phyloP scores from a whole-genome alignment of 805 yeast species.

The Monosporozyma unispora region DNA sequence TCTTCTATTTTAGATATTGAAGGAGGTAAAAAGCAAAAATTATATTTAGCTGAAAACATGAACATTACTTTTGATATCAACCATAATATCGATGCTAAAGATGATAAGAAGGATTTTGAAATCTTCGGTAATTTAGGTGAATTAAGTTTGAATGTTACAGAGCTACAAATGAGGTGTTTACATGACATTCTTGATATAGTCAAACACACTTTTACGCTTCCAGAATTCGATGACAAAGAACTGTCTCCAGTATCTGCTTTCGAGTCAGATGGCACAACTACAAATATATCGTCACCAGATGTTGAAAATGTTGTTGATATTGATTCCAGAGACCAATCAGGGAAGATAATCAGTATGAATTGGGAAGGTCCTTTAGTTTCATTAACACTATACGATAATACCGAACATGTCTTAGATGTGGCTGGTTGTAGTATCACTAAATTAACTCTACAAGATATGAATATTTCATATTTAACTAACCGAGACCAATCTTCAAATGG shows the following conservation, averaged over 20 bases:
- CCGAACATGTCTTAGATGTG: constrained; percentile 32
- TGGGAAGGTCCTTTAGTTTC: constrained; percentile 59
- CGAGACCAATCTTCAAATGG: constrained; percentile 50
- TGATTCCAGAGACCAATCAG: background rate
- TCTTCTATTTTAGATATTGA: constrained; percentile 49
- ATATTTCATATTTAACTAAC: constrained; percentile 41
- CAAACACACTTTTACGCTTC: constrained; percentile 42
- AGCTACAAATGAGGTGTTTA: constrained; percentile 56
- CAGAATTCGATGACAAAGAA: constrained; percentile 30
- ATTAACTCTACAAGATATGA: constrained; percentile 52
- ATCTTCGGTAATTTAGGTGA: constrained; percentile 48
- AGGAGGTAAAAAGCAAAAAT: constrained; percentile 37
- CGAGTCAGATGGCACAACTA: background rate
- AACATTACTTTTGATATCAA: constrained; percentile 55
- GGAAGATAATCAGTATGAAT: constrained; percentile 5
- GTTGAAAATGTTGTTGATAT: background rate
- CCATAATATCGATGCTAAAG: constrained; percentile 35
- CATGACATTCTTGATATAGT: constrained; percentile 47
- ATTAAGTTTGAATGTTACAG: constrained; percentile 53
- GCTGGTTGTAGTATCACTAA: constrained; percentile 41
- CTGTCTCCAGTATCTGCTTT: constrained; percentile 1
- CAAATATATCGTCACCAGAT: constrained; percentile 15
- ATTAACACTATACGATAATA: constrained; percentile 49
- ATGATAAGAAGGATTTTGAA: constrained; percentile 39
- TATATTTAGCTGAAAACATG: constrained; percentile 58